Base-by-base conservation (phyloP, 352 stramenopile genomes). In the Pythium dissotocum region DNA sequence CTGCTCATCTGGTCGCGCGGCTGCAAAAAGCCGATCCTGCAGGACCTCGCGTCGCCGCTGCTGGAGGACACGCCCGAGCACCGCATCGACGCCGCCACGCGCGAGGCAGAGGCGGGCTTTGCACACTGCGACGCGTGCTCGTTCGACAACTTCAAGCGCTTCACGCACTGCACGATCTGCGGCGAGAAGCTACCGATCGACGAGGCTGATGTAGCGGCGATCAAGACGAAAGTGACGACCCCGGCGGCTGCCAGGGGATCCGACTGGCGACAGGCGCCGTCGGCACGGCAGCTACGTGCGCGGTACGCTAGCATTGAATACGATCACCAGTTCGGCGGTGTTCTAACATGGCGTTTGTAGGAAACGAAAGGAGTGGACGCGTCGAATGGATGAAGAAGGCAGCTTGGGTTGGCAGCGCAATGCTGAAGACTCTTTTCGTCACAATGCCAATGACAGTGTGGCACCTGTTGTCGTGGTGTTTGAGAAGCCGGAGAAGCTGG, bases 81-180 rank as follows among this genome's bases (percentile, higher is more conserved):
- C 61, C 83, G 83, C 33, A 85, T 91, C 38, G 80, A 91, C 57
- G 83, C 79, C 7, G 83, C 77, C 13, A 87, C 79, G 7, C 63
- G 80, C 67, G 82, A 91, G 65, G 85, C 81, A 1, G 80, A 87
- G 58, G 79, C 65, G 0, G 85, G 85, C 2, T 87, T 76, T 51
- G 76, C 61, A 2, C 61, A 75, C 0, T 93, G 85, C 61, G 21
- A 54, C 0, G 80, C 70, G 21, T 93, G 85, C 48, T 77, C 70
- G 26, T 93, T 93, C 63, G 85, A 91, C 53, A 93, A 93, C 73
- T 93, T 93, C 72, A 83, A 76, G 61, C 78, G 81, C 51, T 83
- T 87, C 62, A 69, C 77, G 30, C 76, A 88, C 66, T 93, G 85
- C 63, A 78, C 77, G 18, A 65, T 91, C 12, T 93, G 85, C 53